Base-by-base conservation (phyloP, 1,284 basidiomycete genomes). In the Melampsora abietis-canadensis region DNA sequence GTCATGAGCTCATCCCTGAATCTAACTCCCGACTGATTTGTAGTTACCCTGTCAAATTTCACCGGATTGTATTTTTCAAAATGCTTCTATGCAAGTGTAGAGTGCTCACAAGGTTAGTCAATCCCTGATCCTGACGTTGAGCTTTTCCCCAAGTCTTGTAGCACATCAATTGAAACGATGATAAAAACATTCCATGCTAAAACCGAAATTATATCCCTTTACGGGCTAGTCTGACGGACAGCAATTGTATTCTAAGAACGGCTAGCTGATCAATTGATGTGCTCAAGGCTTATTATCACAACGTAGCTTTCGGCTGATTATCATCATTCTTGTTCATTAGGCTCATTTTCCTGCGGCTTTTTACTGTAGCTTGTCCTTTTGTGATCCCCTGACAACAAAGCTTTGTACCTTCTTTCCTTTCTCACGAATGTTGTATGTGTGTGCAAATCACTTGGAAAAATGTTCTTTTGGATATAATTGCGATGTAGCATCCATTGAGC, bases 191-290 rank as follows among this genome's bases (percentile, higher is more conserved):
- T 65, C 63, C 63, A 65, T 65, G 63, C 63, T 65, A 40, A 40
- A 31, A 40, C 63, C 40, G 63, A 65, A 24, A 19, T 12, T 17
- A 19, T 21, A 21, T 8, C 12, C 21, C 63, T 10, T 21, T 37
- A n/a, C n/a, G n/a, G 34, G 8, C 10, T 19, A 10, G 63, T 27
- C 27, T 65, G 31, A 46, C 7, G 40, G 63, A 65, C 63, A 65
- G 19, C 24, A 44, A 37, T 31, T 40, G 63, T 65, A 65, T 65
- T 44, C 63, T 65, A 65, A 65, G 63, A 65, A 65, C 63, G 63
- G 63, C 63, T 65, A 65, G 63, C 63, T 65, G 63, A 65, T 61
- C 51, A n/a, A 21, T 54, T 27, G 8, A 54, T 54, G 51, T 54
- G 37, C 37, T 40, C 2, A 40, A 40, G 37, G 37, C 37, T 40